Evolutionary conservation across 2,329 filamentous ascomycete genomes (phyloP), one percentile per base, ranked within the genome.

Genomic region (Stagonosporopsis cucurbitacearum): DNA sequence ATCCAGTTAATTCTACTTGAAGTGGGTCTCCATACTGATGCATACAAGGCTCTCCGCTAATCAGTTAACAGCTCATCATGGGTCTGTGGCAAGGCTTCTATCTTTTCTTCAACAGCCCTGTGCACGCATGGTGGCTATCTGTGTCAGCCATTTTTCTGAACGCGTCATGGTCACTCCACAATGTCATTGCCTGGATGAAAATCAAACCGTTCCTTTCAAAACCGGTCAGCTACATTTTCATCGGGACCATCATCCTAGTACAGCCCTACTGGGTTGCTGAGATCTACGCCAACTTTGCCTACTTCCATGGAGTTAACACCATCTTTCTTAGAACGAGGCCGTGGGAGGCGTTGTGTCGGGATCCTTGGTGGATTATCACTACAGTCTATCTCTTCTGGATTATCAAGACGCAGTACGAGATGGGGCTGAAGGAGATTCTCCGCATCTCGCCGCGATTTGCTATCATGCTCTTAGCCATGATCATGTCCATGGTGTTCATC

Each of bases 311-410:
- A 26, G 75, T 81, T 60, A 81, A 79, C 62, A 70, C 77, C 26
- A 69, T 86, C 0, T 88, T 88, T 64, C 65, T 77, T 4, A 76
- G 75, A 3, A 87, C 84, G 0, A 73, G 86, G 17, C 86, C 86
- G 0, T 81, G 82, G 46, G 86, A 88, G 68, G 83, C 85, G 2
- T 68, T 88, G 1, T 86, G 84, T 64, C 80, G 85, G 9, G 86
- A 89, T 60, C 86, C 86, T 0, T 89, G 86, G 86, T 89, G 86
- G 86, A 81, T 89, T 17, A 86, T 86, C 60, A 87, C 86, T 0
- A 83, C 81, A 1, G 63, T 81, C 57, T 84, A 79, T 20, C 76
- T 89, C 3, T 83, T 88, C 68, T 87, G 81, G 77, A 85, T 86
- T 41, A 87, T 88, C 68, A 85, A 84, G 55, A 80, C 77, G 25